Evolutionary conservation across 371 early-diverging fungal species (phyloP).

Genomic region (Batkoa obscura): DNA sequence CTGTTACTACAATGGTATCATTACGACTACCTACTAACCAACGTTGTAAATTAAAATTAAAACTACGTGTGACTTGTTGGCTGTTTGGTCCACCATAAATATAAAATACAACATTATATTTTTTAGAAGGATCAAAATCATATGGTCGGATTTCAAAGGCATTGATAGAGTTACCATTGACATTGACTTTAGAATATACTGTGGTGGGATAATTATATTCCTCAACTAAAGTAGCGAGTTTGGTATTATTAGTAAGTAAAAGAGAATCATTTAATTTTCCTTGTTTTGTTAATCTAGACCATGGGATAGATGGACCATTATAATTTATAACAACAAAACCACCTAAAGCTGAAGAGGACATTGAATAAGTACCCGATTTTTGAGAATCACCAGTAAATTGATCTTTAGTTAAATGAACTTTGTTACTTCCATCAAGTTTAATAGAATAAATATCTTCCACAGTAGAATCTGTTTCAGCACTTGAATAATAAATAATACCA

Average conservation of each 20-base stretch:
- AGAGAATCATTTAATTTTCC: not conserved
- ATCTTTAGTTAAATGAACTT: not conserved
- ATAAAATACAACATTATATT: slow-evolving; percentile 75
- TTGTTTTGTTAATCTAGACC: slow-evolving; percentile 10
- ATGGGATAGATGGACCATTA: slow-evolving; percentile 69
- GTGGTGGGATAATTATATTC: slow-evolving; percentile 26
- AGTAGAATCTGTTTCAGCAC: not conserved
- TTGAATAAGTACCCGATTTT: slow-evolving; percentile 41
- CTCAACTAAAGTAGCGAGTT: slow-evolving; percentile 30
- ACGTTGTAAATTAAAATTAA: slow-evolving; percentile 20
- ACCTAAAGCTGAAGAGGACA: slow-evolving; percentile 49
- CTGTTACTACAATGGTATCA: slow-evolving; percentile 20
- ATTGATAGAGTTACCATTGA: slow-evolving; percentile 24
- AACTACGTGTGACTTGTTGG: slow-evolving; percentile 56
- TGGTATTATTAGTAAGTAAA: not conserved
- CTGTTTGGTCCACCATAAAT: slow-evolving; percentile 88
- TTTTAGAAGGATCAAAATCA: slow-evolving; percentile 42
- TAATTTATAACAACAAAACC: slow-evolving; percentile 56
- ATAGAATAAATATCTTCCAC: slow-evolving; percentile 12
- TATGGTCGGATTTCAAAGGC: slow-evolving; percentile 73
- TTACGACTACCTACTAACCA: not conserved
- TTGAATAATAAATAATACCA: not conserved
- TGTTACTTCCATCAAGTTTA: slow-evolving; percentile 17
- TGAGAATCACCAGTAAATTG: slow-evolving; percentile 16
- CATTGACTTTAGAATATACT: not conserved